Conservation (phyloP, 2,329 filamentous ascomycete species). For the Sporothrix globosa region DNA sequence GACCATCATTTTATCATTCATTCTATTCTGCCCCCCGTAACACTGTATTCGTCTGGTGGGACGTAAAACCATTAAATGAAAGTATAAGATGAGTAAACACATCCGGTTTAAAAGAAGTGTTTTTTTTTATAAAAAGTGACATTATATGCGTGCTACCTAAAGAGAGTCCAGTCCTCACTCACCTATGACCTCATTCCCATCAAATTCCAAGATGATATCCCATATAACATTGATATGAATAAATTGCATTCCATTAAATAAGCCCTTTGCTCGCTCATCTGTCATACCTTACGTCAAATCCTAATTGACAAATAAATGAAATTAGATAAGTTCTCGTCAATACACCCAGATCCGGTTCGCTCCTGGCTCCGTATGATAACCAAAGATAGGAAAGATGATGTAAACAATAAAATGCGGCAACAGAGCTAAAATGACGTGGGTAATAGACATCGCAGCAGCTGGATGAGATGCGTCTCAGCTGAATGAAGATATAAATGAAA, state of each 20-base stretch:
- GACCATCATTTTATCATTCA: too few relatives aligned
- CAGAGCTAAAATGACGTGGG: slow-evolving; percentile 10
- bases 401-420: neutral
- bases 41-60: too few relatives aligned
- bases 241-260: neutral
- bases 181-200: neutral
- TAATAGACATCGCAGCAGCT: slow-evolving; percentile 12
- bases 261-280: neutral
- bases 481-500: slow-evolving; percentile 16
- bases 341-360: neutral
- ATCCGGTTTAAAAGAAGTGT: too few relatives aligned
- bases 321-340: slow-evolving; percentile 13
- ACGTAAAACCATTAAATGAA: too few relatives aligned
- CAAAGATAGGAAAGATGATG: neutral
- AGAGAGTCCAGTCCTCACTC: neutral
- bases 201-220: neutral
- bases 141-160: neutral
- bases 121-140: too few relatives aligned
- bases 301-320: neutral
- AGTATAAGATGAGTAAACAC: too few relatives aligned
- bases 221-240: neutral
- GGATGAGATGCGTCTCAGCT: neutral
- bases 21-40: too few relatives aligned
- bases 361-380: neutral
- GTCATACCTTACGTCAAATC: neutral